A percentile compares a stretch with the other conserved stretches of the same genome.
These are phyloP conservation scores for Vigna radiata DNA, from an alignment of 306 rosid genomes.

Conservation along the genomic window DNA sequence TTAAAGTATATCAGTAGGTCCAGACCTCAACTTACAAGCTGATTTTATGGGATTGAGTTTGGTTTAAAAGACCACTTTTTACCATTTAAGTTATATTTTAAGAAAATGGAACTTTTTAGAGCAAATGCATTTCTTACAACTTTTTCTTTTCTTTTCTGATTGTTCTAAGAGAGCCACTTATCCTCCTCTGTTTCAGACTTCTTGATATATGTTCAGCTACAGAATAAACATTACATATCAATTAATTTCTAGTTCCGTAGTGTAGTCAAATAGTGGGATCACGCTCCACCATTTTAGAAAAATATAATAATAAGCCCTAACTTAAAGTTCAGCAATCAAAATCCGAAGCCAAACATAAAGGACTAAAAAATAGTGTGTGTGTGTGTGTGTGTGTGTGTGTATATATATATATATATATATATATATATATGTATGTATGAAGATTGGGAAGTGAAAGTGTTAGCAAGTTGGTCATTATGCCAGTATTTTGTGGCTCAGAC, in stretches of 20 bases:
- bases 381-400: no score
- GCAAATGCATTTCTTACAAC: conserved; percentile 1
- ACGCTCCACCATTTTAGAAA: not conserved
- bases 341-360: conserved; percentile 4
- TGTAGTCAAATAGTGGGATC: not conserved
- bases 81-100: not conserved
- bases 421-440: not conserved
- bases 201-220: conserved; percentile 26
- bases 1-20: no score
- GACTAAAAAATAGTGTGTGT: not conserved
- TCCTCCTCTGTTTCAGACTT: conserved; percentile 13
- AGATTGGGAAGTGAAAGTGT: not conserved
- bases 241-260: conserved; percentile 3
- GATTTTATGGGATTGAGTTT: no score
- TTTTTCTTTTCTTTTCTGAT: not conserved
- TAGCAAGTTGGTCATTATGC: not conserved
- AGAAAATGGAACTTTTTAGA: conserved; percentile 10
- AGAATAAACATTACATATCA: conserved; percentile 16
- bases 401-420: no score
- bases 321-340: conserved; percentile 23
- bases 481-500: not conserved
- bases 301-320: not conserved
- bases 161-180: conserved; percentile 14
- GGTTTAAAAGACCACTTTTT: no score
- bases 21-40: no score